phyloP scores from a whole-genome alignment of 495 filamentous ascomycete genomes.

The Aspergillus bertholletiae region DNA sequence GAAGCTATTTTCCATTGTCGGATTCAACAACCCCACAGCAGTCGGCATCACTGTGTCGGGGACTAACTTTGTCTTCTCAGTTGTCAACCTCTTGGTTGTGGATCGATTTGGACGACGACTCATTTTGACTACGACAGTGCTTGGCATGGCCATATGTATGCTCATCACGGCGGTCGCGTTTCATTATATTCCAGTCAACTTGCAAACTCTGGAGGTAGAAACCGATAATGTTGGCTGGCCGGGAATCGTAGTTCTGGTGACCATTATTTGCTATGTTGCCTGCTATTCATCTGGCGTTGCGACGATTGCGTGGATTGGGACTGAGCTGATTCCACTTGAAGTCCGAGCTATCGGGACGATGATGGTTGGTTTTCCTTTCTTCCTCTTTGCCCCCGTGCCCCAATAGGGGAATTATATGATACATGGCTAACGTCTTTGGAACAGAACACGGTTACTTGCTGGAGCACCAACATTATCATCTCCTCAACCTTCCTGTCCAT shows the following conservation, averaged over 20 bases:
- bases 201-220: constrained; percentile 24
- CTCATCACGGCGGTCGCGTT: constrained; percentile 44
- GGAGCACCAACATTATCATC: constrained; percentile 46
- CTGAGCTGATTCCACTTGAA: constrained; percentile 46
- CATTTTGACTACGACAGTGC: constrained; percentile 43
- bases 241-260: constrained; percentile 37
- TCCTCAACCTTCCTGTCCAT: constrained; percentile 43
- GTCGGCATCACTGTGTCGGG: constrained; percentile 47
- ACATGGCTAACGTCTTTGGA: not conserved
- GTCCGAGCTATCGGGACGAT: constrained; percentile 46
- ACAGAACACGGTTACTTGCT: constrained; percentile 21
- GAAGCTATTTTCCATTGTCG: constrained; percentile 49
- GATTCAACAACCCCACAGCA: constrained; percentile 46
- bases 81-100: constrained; percentile 45
- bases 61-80: constrained; percentile 51
- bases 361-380: constrained; percentile 31
- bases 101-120: constrained; percentile 45
- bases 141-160: constrained; percentile 40
- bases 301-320: constrained; percentile 44
- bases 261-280: constrained; percentile 41
- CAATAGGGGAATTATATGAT: not conserved
- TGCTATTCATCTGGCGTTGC: constrained; percentile 40
- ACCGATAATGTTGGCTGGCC: constrained; percentile 29
- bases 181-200: constrained; percentile 46
- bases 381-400: not conserved